phyloP scores from a whole-genome alignment of 192 early-diverging fungal species.

The Backusella parvicylindrica region DNA sequence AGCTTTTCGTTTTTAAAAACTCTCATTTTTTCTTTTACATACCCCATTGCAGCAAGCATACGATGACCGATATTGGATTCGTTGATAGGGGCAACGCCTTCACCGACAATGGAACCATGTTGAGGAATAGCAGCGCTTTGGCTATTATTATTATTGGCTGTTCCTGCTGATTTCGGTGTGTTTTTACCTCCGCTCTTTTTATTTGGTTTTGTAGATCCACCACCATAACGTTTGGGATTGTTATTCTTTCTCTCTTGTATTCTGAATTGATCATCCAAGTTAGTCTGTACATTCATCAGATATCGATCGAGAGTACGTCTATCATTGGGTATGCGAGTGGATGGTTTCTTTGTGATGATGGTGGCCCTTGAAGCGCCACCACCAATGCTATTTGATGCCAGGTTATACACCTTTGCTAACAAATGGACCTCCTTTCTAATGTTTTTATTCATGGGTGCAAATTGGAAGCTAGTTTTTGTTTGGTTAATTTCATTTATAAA shows the following conservation, averaged over 20 bases:
- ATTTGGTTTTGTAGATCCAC: not conserved
- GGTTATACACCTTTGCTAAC: slow-evolving; percentile 42
- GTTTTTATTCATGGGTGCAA: slow-evolving; percentile 43
- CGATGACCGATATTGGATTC: slow-evolving; percentile 61
- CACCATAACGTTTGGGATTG: not conserved
- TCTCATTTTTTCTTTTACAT: slow-evolving; percentile 9
- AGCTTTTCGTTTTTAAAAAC: not conserved
- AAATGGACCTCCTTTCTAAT: slow-evolving; percentile 43
- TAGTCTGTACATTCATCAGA: slow-evolving; percentile 34
- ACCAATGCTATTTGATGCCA: slow-evolving; percentile 44
- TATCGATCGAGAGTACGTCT: slow-evolving; percentile 39
- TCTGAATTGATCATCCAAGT: slow-evolving; percentile 17
- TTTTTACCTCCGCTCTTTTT: not conserved
- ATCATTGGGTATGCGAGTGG: slow-evolving; percentile 39
- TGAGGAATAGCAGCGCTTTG: slow-evolving; percentile 10
- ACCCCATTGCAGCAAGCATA: slow-evolving; percentile 71
- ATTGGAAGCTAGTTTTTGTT: slow-evolving; percentile 24
- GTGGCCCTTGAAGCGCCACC: slow-evolving; percentile 27
- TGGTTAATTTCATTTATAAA: not conserved
- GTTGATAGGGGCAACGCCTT: slow-evolving; percentile 47
- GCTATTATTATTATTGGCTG: not conserved
- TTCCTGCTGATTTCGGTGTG: not conserved
- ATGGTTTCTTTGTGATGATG: slow-evolving; percentile 32
- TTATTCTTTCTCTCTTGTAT: not conserved
- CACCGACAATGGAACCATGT: slow-evolving; percentile 57